Conservation (phyloP, 768 basidiomycete genomes). For the Dacryopinax primogenitus region DNA sequence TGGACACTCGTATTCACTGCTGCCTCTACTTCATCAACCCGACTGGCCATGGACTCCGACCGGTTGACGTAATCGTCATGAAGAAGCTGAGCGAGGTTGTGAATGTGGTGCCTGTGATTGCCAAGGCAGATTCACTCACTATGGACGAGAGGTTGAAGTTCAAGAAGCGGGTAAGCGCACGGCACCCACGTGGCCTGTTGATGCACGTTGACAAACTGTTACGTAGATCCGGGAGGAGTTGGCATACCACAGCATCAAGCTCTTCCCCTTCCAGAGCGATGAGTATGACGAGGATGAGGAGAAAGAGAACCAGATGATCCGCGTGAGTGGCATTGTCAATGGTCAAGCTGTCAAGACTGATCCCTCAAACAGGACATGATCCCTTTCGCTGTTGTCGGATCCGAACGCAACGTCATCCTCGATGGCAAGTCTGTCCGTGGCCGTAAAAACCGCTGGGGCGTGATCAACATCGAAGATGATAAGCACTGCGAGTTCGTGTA, state of each 20-base stretch:
- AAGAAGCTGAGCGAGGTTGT: constrained; percentile 98
- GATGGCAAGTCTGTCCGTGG: constrained; percentile 92
- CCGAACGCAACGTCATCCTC: constrained; percentile 86
- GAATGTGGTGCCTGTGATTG: constrained; percentile 98
- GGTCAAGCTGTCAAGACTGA: constrained; percentile 5
- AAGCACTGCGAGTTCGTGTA: constrained; percentile 97
- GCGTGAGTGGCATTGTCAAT: constrained; percentile 41
- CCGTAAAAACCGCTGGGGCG: constrained; percentile 95
- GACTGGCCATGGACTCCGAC: constrained; percentile 90
- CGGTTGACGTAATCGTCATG: constrained; percentile 97
- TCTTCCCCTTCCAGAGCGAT: constrained; percentile 95
- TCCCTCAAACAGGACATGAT: constrained; percentile 59
- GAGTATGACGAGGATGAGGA: constrained; percentile 90
- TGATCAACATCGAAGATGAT: constrained; percentile 95
- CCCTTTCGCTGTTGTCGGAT: constrained; percentile 96
- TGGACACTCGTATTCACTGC: constrained; percentile 97
- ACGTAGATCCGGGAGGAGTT: constrained; percentile 83
- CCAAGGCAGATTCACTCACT: constrained; percentile 90
- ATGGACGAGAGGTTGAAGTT: constrained; percentile 83
- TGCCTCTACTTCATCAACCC: constrained; percentile 97
- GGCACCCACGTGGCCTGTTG: neutral
- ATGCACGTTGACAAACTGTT: constrained; percentile 14
- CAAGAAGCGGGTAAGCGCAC: constrained; percentile 61
- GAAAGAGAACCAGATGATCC: constrained; percentile 75
- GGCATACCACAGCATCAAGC: constrained; percentile 76